Percentiles rank a stretch among this genome's conserved stretches.
Conservation (phyloP, 768 basidiomycete genomes). For the Trichaptum fuscoviolaceum region DNA sequence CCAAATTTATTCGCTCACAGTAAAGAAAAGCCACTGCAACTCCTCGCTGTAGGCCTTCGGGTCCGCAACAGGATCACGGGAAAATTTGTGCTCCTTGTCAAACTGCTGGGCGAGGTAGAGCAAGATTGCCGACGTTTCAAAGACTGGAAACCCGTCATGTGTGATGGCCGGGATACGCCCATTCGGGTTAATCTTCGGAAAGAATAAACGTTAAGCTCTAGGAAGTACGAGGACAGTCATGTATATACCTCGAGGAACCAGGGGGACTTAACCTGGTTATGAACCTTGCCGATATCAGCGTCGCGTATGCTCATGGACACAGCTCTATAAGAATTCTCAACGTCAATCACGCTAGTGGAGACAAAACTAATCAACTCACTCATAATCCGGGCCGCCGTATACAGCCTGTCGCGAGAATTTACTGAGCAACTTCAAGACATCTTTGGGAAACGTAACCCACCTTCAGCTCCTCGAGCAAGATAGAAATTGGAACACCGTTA, state of each 20-base stretch:
- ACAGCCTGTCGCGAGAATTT: constrained; percentile 11
- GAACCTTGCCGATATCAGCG: constrained; percentile 9
- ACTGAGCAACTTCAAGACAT: constrained; percentile 15
- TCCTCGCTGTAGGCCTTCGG: constrained; percentile 64
- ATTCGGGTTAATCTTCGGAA: constrained; percentile 68
- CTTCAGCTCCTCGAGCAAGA: constrained; percentile 61
- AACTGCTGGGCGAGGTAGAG: constrained; percentile 80
- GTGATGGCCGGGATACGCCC: constrained; percentile 61
- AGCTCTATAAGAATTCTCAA: constrained; percentile 16
- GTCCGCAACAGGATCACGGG: constrained; percentile 47
- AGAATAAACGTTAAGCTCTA: constrained; percentile 45
- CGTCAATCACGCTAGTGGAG: constrained; percentile 4
- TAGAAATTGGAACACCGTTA: constrained; percentile 48
- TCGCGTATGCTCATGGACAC: constrained; percentile 20
- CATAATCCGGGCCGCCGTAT: constrained; percentile 23
- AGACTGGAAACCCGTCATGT: constrained; percentile 59
- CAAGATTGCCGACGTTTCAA: constrained; percentile 78
- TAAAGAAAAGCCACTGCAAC: constrained; percentile 86
- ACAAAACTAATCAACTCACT: background rate
- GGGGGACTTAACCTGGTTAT: constrained; percentile 22
- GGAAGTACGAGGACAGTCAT: background rate
- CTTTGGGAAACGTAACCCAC: constrained; percentile 40
- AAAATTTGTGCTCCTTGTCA: constrained; percentile 70
- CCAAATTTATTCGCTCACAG: constrained; percentile 29
- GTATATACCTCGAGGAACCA: constrained; percentile 49